Conservation (phyloP, 2,329 filamentous ascomycete species). For the Clarireedia sp. region DNA sequence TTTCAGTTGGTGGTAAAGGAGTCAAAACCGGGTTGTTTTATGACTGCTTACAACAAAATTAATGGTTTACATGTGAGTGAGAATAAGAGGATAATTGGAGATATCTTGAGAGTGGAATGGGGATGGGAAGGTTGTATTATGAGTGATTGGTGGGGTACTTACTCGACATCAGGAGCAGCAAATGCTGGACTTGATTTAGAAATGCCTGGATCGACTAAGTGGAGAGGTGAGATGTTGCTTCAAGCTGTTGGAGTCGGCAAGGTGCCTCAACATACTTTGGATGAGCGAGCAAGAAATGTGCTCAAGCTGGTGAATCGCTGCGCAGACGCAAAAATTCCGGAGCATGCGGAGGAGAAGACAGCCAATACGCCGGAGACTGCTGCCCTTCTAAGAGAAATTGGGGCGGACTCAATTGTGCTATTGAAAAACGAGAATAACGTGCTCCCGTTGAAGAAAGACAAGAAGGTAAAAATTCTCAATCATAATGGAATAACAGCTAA, state of each 20-base stretch:
- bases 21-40: slow-evolving; percentile 44
- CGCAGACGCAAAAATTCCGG: slow-evolving; percentile 29
- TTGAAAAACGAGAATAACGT: slow-evolving; percentile 52
- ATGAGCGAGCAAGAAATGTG: slow-evolving; percentile 17
- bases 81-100: slow-evolving; percentile 42
- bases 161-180: slow-evolving; percentile 21
- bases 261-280: slow-evolving; percentile 19
- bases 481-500: slow-evolving; percentile 37
- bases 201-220: slow-evolving; percentile 31
- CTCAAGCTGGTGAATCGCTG: slow-evolving; percentile 25
- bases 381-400: slow-evolving; percentile 45
- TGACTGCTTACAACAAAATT: slow-evolving; percentile 53
- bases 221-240: slow-evolving; percentile 17
- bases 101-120: slow-evolving; percentile 48
- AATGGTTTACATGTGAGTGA: slow-evolving; percentile 50
- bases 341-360: slow-evolving; percentile 23
- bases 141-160: slow-evolving; percentile 46
- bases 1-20: slow-evolving; percentile 50
- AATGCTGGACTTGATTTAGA: slow-evolving; percentile 32
- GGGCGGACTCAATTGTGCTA: slow-evolving; percentile 53
- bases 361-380: slow-evolving; percentile 29
- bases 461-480: slow-evolving; percentile 39
- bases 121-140: slow-evolving; percentile 49
- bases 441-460: slow-evolving; percentile 41
- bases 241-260: slow-evolving; percentile 15